Conservation (phyloP, 441 rosid genomes). For the Euphorbia neoarborescens region DNA sequence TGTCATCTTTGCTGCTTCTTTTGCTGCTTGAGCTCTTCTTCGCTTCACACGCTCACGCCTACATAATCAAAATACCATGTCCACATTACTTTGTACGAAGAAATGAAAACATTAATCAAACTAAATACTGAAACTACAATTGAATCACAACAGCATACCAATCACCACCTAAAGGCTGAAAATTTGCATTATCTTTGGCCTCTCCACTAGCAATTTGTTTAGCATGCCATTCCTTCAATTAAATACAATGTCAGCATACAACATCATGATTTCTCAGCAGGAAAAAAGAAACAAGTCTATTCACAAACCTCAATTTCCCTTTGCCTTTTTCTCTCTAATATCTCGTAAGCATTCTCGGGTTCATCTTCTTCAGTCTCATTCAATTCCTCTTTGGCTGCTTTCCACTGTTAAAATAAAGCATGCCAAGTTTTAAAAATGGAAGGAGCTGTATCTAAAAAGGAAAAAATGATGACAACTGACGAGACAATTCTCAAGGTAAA, state of each 20-base stretch:
- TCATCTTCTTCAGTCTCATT: conserved; percentile 72
- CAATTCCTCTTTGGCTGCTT: conserved; percentile 94
- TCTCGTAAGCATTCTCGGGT: conserved; percentile 53
- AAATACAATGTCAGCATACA: conserved; percentile 8
- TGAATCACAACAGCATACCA: conserved; percentile 44
- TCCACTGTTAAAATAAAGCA: conserved; percentile 51
- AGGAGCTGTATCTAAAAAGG: conserved; percentile 2
- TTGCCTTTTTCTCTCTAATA: conserved; percentile 63
- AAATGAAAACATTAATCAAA: background rate
- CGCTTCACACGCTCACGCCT: conserved; percentile 94
- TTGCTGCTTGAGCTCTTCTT: conserved; percentile 53
- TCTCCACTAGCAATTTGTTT: conserved; percentile 87
- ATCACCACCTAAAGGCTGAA: conserved; percentile 93
- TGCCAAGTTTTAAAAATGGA: conserved; percentile 7
- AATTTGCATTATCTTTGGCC: conserved; percentile 88
- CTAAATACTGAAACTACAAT: background rate
- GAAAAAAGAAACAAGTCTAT: background rate
- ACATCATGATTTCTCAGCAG: background rate
- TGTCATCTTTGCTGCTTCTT: conserved; percentile 28
- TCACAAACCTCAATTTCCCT: conserved; percentile 65
- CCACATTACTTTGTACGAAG: background rate
- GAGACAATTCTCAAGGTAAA: conserved; percentile 5
- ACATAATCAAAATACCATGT: background rate
- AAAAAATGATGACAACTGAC: background rate
- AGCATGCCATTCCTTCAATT: conserved; percentile 68